Percentiles rank a stretch among this genome's conserved stretches.
phyloP scores from a whole-genome alignment of 768 basidiomycete genomes.

The Tricholoma bakamatsutake region DNA sequence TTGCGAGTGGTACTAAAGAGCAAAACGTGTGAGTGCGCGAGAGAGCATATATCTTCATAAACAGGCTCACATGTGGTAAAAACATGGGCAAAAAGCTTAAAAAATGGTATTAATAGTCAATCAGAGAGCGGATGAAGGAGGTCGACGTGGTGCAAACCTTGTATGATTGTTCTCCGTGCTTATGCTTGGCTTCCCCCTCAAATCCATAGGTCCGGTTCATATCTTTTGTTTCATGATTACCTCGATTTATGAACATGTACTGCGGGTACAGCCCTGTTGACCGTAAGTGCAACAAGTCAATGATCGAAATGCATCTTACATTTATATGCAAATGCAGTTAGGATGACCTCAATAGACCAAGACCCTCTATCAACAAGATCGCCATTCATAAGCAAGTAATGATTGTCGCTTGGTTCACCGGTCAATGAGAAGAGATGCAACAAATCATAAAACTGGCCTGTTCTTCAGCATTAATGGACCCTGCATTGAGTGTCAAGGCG shows the following conservation, averaged over 20 bases:
- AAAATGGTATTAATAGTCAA: neutral
- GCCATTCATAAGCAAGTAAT: conserved; percentile 86
- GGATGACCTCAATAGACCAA: conserved; percentile 90
- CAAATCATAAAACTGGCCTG: conserved; percentile 94
- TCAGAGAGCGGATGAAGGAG: conserved; percentile 1
- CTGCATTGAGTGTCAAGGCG: neutral
- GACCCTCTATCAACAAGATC: conserved; percentile 98
- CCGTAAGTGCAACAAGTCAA: conserved; percentile 2
- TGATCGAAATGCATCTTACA: conserved; percentile 43
- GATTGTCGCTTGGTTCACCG: conserved; percentile 78
- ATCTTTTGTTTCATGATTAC: conserved; percentile 95
- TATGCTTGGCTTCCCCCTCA: conserved; percentile 94
- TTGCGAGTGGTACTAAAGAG: conserved; percentile 80
- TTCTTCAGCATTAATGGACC: neutral
- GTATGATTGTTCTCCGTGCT: conserved; percentile 93
- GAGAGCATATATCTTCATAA: neutral
- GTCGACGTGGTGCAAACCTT: conserved; percentile 42
- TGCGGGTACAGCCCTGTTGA: conserved; percentile 84
- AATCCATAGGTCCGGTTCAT: conserved; percentile 96
- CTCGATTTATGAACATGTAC: conserved; percentile 89
- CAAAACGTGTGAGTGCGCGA: neutral
- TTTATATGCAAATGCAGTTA: conserved; percentile 93
- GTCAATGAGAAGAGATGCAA: conserved; percentile 83
- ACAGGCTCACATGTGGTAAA: conserved; percentile 75
- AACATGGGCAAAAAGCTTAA: conserved; percentile 84